Evolutionary conservation across 345 rosid genomes (phyloP).

Genomic region (Arabidopsis suecica): DNA sequence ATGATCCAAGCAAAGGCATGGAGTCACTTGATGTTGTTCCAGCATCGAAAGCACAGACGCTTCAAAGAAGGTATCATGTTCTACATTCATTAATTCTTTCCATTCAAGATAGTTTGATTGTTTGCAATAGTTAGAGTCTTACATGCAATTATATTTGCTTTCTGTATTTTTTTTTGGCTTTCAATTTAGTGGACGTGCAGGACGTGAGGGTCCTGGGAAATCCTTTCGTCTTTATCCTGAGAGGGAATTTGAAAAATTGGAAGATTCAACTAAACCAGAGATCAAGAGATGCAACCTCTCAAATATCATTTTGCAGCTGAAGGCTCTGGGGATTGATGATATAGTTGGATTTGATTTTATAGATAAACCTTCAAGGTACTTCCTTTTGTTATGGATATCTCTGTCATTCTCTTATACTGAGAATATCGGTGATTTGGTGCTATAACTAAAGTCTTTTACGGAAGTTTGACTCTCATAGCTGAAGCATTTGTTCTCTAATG

Average conservation of each 20-base stretch:
- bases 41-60: constrained; percentile 88
- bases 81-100: not conserved
- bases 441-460: not conserved
- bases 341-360: constrained; percentile 90
- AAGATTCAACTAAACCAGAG: constrained; percentile 90
- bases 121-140: constrained; percentile 21
- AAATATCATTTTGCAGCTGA: constrained; percentile 86
- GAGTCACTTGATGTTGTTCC: constrained; percentile 81
- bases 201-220: constrained; percentile 95
- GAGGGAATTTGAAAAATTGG: constrained; percentile 86
- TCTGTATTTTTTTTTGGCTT: constrained; percentile 15
- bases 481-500: constrained; percentile 8
- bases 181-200: constrained; percentile 87
- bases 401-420: not conserved
- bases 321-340: constrained; percentile 90
- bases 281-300: constrained; percentile 94
- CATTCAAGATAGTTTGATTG: constrained; percentile 25
- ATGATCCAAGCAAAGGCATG: constrained; percentile 84
- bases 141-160: not conserved
- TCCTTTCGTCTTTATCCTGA: constrained; percentile 94
- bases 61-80: constrained; percentile 78
- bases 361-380: constrained; percentile 88
- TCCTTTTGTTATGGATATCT: constrained; percentile 9
- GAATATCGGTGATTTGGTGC: not conserved
- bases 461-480: constrained; percentile 15